Percentiles rank a stretch among this genome's conserved stretches.
phyloP scores from a whole-genome alignment of 2,329 filamentous ascomycete species.

The Cryphonectria nitschkei region DNA sequence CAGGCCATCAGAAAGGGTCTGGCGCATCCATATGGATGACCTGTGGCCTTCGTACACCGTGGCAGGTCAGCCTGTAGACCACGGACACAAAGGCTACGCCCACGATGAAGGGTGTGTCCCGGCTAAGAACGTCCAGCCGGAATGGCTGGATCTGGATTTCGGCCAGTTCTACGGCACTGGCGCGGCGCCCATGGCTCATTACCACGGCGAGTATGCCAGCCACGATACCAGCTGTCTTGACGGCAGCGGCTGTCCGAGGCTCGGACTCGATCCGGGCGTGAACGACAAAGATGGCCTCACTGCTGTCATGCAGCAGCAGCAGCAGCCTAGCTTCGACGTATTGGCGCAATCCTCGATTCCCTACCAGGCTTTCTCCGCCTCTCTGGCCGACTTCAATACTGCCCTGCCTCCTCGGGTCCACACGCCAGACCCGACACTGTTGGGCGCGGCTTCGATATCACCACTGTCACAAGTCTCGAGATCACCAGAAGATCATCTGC shows the following conservation, averaged over 20 bases:
- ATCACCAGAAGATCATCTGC: slow-evolving; percentile 1
- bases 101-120: slow-evolving; percentile 15
- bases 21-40: slow-evolving; percentile 1
- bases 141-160: slow-evolving; percentile 12
- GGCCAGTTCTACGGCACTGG: slow-evolving; percentile 4
- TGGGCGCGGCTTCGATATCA: slow-evolving; percentile 1
- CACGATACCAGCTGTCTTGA: slow-evolving; percentile 30
- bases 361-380: slow-evolving; percentile 6
- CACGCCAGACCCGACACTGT: slow-evolving; percentile 4
- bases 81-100: slow-evolving; percentile 10
- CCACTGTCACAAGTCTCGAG: background rate
- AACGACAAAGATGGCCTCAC: slow-evolving; percentile 2
- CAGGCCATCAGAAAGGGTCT: background rate
- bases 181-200: slow-evolving; percentile 1
- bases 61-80: background rate
- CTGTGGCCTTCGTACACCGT: background rate
- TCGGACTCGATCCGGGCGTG: slow-evolving; percentile 22
- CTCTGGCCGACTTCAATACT: slow-evolving; percentile 24
- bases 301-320: slow-evolving; percentile 1
- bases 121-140: slow-evolving; percentile 7
- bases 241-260: slow-evolving; percentile 23
- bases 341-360: background rate
- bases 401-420: slow-evolving; percentile 12
- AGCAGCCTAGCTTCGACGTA: background rate
- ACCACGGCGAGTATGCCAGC: slow-evolving; percentile 17